Conservation (phyloP, 1,284 basidiomycete species). For the Tausonia pullulans region DNA sequence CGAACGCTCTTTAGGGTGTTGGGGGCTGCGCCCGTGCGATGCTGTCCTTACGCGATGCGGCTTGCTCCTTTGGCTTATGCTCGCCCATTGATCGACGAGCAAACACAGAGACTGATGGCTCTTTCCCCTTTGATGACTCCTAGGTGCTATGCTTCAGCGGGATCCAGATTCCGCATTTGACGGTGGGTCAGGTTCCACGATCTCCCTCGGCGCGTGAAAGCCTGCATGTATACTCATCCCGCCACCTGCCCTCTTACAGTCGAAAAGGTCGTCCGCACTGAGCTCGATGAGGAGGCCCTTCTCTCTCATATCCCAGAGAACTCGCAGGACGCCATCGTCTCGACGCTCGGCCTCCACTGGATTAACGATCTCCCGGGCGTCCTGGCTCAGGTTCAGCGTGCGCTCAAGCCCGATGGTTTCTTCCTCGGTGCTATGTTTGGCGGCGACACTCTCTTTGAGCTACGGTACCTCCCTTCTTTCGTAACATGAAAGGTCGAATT, state of each 20-base stretch:
- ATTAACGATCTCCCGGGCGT: constrained; percentile 94
- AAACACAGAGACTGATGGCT: constrained; percentile 25
- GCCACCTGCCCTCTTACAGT: constrained; percentile 40
- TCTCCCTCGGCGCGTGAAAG: not conserved
- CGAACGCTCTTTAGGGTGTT: not conserved
- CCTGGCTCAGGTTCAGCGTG: constrained; percentile 77
- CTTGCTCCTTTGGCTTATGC: not conserved
- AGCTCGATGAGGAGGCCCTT: constrained; percentile 66
- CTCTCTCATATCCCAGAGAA: constrained; percentile 52
- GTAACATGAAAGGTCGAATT: no score
- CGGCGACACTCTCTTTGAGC: constrained; percentile 92
- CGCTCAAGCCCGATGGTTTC: constrained; percentile 81
- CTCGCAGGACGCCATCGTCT: constrained; percentile 84
- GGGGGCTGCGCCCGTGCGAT: not conserved
- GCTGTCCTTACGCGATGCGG: not conserved
- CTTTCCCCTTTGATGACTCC: no score
- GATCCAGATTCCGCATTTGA: constrained; percentile 65
- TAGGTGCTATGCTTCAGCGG: constrained; percentile 42
- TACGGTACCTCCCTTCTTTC: constrained; percentile 44
- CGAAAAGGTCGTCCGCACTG: constrained; percentile 50
- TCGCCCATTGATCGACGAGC: constrained; percentile 38
- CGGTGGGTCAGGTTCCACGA: constrained; percentile 38
- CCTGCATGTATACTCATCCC: no score
- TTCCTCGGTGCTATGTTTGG: constrained; percentile 92
- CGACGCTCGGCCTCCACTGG: constrained; percentile 89